phyloP scores from a whole-genome alignment of 2,329 filamentous ascomycete species.

The Fusarium newnesense region DNA sequence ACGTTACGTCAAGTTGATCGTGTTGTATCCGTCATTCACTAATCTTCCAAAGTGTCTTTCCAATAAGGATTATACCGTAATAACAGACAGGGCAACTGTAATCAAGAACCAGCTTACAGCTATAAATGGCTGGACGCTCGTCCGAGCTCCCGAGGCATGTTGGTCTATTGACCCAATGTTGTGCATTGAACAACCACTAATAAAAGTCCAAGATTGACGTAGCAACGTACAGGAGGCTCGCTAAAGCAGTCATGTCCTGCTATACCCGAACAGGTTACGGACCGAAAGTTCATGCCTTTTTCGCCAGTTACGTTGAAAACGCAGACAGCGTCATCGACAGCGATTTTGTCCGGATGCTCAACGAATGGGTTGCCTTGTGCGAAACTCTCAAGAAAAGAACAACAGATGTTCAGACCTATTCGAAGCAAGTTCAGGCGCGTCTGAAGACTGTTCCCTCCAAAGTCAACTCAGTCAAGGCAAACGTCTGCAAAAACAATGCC shows the following conservation, averaged over 20 bases:
- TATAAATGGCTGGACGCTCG: background rate
- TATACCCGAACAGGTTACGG: background rate
- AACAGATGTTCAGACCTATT: slow-evolving; percentile 4
- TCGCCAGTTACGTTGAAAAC: slow-evolving; percentile 4
- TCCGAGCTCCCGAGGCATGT: slow-evolving; percentile 2
- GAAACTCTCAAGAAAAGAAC: slow-evolving; percentile 7
- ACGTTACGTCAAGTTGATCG: background rate
- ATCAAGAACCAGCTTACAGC: background rate
- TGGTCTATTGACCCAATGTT: no score
- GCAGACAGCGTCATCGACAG: slow-evolving; percentile 9
- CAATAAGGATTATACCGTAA: background rate
- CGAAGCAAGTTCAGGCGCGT: slow-evolving; percentile 7
- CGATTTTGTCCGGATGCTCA: slow-evolving; percentile 11
- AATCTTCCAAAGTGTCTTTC: background rate
- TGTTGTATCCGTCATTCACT: background rate
- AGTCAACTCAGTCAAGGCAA: background rate
- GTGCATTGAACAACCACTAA: background rate
- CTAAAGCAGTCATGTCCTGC: background rate
- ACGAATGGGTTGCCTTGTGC: slow-evolving; percentile 11
- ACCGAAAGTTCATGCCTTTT: slow-evolving; percentile 1
- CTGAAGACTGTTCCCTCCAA: slow-evolving; percentile 6
- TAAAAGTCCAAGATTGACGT: background rate
- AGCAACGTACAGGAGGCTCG: background rate
- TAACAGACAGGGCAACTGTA: background rate
- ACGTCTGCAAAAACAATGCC: background rate